Percentiles rank a stretch among this genome's conserved stretches.
Conservation (phyloP, 2,329 filamentous ascomycete species). For the Mycocentrospora acerina region DNA sequence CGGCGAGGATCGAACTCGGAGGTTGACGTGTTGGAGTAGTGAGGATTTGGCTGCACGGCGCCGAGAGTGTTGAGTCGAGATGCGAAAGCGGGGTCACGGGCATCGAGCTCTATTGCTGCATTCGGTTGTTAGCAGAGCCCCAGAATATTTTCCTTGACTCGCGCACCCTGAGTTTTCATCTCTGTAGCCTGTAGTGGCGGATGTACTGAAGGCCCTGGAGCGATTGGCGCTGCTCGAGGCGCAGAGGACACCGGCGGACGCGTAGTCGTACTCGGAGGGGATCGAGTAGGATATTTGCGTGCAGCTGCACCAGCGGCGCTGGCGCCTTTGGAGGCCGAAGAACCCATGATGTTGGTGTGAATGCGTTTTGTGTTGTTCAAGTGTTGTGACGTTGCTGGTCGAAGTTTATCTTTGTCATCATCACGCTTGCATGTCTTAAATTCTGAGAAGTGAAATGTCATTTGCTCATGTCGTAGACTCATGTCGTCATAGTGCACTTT, state of each 20-base stretch:
- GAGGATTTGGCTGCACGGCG: slow-evolving; percentile 59
- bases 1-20: slow-evolving; percentile 44
- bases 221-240: slow-evolving; percentile 24
- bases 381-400: too few relatives aligned
- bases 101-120: slow-evolving; percentile 61
- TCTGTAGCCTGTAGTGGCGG: slow-evolving; percentile 43
- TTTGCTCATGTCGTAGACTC: too few relatives aligned
- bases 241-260: slow-evolving; percentile 31
- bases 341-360: slow-evolving; percentile 51
- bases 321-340: slow-evolving; percentile 58
- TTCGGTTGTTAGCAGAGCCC: slow-evolving; percentile 1
- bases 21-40: slow-evolving; percentile 57
- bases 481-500: too few relatives aligned
- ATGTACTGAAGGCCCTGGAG: slow-evolving; percentile 44
- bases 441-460: too few relatives aligned
- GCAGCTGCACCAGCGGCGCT: slow-evolving; percentile 52
- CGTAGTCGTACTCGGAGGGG: slow-evolving; percentile 41
- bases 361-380: too few relatives aligned
- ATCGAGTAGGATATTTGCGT: slow-evolving; percentile 58
- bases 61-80: slow-evolving; percentile 72
- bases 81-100: slow-evolving; percentile 67
- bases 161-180: slow-evolving; percentile 43
- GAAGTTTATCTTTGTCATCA: background rate
- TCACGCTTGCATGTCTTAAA: background rate
- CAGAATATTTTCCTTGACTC: background rate